Base-by-base conservation (phyloP, 108 stramenopile genomes). In the Phaeodactylum tricornutum region DNA sequence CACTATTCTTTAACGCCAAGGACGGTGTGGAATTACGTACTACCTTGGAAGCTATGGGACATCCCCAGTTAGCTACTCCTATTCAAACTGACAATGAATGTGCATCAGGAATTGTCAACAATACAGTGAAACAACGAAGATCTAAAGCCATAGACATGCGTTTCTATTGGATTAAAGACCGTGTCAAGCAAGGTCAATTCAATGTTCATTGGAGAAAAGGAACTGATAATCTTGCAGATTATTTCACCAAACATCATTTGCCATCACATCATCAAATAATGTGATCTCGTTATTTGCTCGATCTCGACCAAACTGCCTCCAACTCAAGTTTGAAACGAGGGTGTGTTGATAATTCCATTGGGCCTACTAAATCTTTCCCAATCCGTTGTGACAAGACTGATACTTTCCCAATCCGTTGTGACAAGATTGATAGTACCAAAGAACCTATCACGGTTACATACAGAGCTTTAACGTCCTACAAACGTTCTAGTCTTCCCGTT, bases 81-180 rank as follows among this genome's bases (percentile, higher is more conserved):
- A 31, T 65, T 11, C 31, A 57, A 29, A 44, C 43, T 16, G 75
- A 72, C 52, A 77, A 77, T 25, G 29, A 28, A 40, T 61, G 59
- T 15, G 71, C 75, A 14, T 4, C 12, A 21, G 71, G 71, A 32
- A 66, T 77, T 33, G 50, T 44, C 37, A 66, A 61, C 32, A 44
- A 25, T 25, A 43, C 43, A 1, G 47, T 76, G 4, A 57, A 68
- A 43, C 61, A 69, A 52, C 42, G 60, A 24, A 45, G 69, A 0
- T 72, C 62, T n/a, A 34, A 43, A 60, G 40, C 57, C 26, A 40
- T 59, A 17, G 69, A 71, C 42, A 71, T 69, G 67, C 43, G 61
- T 1, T 63, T 36, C 49, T 39, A 63, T 34, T 69, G 62, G 61
- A 7, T 64, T 16, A 16, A 29, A 1, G 66, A 73, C 43, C 61